A percentile compares a stretch with the other conserved stretches of the same genome.
These are phyloP conservation scores for Cryptococcus wingfieldii DNA, from an alignment of 1,284 basidiomycete species.

Conservation along the genomic window DNA sequence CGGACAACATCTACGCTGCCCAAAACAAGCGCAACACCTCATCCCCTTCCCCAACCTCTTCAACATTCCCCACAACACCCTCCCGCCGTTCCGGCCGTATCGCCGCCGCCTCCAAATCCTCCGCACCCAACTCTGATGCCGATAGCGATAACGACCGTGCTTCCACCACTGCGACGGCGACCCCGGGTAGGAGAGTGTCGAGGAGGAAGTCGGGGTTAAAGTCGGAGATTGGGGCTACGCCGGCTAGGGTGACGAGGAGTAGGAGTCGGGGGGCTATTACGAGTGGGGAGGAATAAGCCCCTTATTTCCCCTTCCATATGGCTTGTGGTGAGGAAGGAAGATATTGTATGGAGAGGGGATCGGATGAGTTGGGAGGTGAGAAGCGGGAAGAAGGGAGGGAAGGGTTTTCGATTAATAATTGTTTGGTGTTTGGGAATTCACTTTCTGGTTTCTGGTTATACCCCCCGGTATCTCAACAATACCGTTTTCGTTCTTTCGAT, in stretches of 20 bases:
- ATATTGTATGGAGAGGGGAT: not conserved
- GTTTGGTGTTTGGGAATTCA: not conserved
- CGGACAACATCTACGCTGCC: slow-evolving; percentile 48
- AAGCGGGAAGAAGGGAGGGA: not conserved
- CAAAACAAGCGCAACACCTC: slow-evolving; percentile 20
- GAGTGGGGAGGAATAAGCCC: slow-evolving; percentile 28
- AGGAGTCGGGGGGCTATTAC: slow-evolving; percentile 36
- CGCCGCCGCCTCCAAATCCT: slow-evolving; percentile 18
- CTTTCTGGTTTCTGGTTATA: not conserved
- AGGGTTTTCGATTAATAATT: not conserved
- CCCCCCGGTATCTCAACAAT: slow-evolving; percentile 16
- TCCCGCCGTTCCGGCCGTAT: slow-evolving; percentile 27
- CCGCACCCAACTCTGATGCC: slow-evolving; percentile 7
- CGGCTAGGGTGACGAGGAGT: slow-evolving; percentile 42
- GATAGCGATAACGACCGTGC: slow-evolving; percentile 5
- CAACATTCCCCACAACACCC: slow-evolving; percentile 11
- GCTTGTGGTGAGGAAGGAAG: not conserved
- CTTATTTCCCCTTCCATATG: too few species aligned
- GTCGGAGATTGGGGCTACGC: slow-evolving; percentile 13
- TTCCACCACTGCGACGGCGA: slow-evolving; percentile 9
- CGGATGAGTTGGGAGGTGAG: not conserved
- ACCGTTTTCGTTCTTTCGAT: not conserved
- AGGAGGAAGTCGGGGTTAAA: slow-evolving; percentile 4
- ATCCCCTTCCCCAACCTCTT: slow-evolving; percentile 9
- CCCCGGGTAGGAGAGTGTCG: slow-evolving; percentile 1